phyloP scores from a whole-genome alignment of 2,329 filamentous ascomycete species.

The Leptographium wingfieldii region DNA sequence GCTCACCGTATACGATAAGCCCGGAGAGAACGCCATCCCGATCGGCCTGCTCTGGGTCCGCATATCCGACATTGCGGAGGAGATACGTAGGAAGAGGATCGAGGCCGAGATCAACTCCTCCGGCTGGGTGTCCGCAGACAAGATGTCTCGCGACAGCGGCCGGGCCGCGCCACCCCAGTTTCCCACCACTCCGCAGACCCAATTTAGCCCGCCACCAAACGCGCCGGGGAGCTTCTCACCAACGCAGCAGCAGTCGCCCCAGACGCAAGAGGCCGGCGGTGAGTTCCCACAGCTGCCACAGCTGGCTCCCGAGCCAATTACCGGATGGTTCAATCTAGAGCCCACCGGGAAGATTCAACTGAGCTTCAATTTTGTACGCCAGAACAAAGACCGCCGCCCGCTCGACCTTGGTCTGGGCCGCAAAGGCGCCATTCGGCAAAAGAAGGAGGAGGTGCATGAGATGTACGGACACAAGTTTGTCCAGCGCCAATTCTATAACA shows the following conservation, averaged over 20 bases:
- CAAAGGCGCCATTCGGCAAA: slow-evolving; percentile 91
- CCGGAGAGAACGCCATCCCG: slow-evolving; percentile 76
- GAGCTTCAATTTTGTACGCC: slow-evolving; percentile 83
- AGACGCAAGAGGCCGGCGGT: slow-evolving; percentile 9
- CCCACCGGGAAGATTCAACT: slow-evolving; percentile 87
- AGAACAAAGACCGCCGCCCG: slow-evolving; percentile 67
- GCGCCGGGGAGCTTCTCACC: slow-evolving; percentile 21
- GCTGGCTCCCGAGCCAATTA: slow-evolving; percentile 52
- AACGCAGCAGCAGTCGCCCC: slow-evolving; percentile 13
- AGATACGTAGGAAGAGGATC: slow-evolving; percentile 94
- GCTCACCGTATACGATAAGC: slow-evolving; percentile 93
- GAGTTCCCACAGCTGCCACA: slow-evolving; percentile 26
- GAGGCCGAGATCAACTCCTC: slow-evolving; percentile 90
- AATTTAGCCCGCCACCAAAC: slow-evolving; percentile 32
- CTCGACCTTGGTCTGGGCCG: slow-evolving; percentile 85
- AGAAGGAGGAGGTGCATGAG: slow-evolving; percentile 96
- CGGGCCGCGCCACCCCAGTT: slow-evolving; percentile 40
- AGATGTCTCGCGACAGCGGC: slow-evolving; percentile 54
- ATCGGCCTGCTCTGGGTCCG: slow-evolving; percentile 94
- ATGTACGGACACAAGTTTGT: slow-evolving; percentile 99
- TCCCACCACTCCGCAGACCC: slow-evolving; percentile 38
- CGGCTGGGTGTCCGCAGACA: slow-evolving; percentile 94
- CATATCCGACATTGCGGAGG: slow-evolving; percentile 93
- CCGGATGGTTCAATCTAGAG: slow-evolving; percentile 95
- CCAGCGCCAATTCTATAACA: slow-evolving; percentile 98